Evolutionary conservation across 768 basidiomycete genomes (phyloP).

Genomic region (Crucibulum laeve): DNA sequence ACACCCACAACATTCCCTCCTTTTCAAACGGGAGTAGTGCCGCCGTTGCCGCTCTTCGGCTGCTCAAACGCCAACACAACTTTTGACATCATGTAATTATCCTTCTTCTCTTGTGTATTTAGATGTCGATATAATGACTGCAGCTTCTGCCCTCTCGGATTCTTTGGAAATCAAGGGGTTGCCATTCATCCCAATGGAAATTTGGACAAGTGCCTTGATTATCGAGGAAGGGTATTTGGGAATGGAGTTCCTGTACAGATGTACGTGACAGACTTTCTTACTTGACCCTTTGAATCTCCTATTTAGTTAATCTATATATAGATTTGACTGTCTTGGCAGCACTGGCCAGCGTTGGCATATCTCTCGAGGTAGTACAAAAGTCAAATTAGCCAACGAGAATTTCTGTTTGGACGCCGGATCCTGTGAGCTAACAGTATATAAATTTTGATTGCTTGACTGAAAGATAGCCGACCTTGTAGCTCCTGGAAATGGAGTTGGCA

Average conservation of each 20-base stretch:
- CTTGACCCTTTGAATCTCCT: not conserved
- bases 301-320: slow-evolving; percentile 4
- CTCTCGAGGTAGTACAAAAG: slow-evolving; percentile 18
- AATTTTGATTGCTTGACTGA: not conserved
- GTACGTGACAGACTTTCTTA: slow-evolving; percentile 7
- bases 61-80: slow-evolving; percentile 9
- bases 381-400: slow-evolving; percentile 17
- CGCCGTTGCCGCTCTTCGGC: slow-evolving; percentile 8
- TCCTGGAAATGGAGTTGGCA: slow-evolving; percentile 15
- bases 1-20: slow-evolving; percentile 12
- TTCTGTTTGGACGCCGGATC: slow-evolving; percentile 32
- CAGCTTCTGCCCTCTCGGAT: slow-evolving; percentile 12
- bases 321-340: slow-evolving; percentile 28
- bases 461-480: slow-evolving; percentile 4
- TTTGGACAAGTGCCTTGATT: slow-evolving; percentile 26
- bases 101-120: not conserved
- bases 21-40: slow-evolving; percentile 4
- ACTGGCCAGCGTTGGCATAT: slow-evolving; percentile 27
- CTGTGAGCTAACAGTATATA: slow-evolving; percentile 11
- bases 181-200: slow-evolving; percentile 23
- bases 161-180: slow-evolving; percentile 7
- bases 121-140: not conserved
- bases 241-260: slow-evolving; percentile 24
- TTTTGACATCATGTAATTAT: slow-evolving; percentile 12
- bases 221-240: slow-evolving; percentile 18